Base-by-base conservation (phyloP, 2,329 filamentous ascomycete genomes). In the Amauroascus verrucosus region DNA sequence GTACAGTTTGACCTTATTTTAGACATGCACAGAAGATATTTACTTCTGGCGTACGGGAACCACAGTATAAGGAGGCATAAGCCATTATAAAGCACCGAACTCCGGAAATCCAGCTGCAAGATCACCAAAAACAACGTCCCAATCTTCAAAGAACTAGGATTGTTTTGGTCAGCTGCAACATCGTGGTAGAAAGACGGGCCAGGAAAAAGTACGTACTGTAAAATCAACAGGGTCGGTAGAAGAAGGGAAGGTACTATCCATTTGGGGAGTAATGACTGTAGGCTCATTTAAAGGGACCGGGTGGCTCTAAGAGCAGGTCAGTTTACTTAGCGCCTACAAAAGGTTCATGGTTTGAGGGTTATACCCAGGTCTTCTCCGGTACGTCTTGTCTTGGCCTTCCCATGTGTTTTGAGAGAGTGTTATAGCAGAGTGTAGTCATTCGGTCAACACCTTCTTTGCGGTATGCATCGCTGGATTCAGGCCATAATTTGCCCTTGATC, bases 401-500 rank as follows among this genome's bases (percentile, higher is more conserved):
- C 6, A 63, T 61, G 53, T 70, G 64, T 1, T 64, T 63, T 0
- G 61, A 58, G 48, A 70, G 65, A 2, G 70, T 60, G 14, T 63
- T 65, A 46, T 70, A 67, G 2, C 67, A 64, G 43, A 70, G 65
- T 2, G 60, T 58, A 1, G 67, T 61, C 18, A 72, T 63, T 1
- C 67, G 65, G 33, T 71, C 64, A 9, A 69, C 62, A 0, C 65
- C 66, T 30, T 67, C 62, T 16, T 56, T 55, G 33, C 53, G 49
- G 26, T 54, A 50, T 16, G 35, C 28, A 14, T 45, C 30, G 16
- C 41, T 37, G 1, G 50, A 49, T 9, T 53, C 56, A 3, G 58
- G 56, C 52, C 54, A 57, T 20, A 58, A 44, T 26, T 53, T 56
- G 14, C 53, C 54, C 41, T 61, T 63, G 2, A 62, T 51, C 18